A percentile compares a stretch with the other conserved stretches of the same genome.
phyloP scores from a whole-genome alignment of 768 basidiomycete species.

The Pisolithus orientalis region DNA sequence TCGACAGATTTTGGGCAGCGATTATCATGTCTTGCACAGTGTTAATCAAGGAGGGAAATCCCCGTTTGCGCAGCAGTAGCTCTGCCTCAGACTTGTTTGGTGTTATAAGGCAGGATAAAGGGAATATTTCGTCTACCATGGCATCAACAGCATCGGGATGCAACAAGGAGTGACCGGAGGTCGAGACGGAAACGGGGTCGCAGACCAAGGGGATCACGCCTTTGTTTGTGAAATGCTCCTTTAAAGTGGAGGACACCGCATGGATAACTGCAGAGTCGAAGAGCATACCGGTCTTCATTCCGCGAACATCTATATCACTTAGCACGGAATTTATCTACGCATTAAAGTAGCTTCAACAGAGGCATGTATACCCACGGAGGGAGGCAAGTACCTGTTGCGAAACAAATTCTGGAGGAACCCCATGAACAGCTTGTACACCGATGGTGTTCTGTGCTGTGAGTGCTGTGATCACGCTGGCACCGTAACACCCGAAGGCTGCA shows the following conservation, averaged over 20 bases:
- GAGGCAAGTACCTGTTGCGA: constrained; percentile 54
- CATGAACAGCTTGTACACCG: constrained; percentile 73
- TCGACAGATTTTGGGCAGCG: constrained; percentile 45
- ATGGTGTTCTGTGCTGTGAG: constrained; percentile 86
- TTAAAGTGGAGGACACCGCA: constrained; percentile 48
- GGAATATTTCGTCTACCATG: constrained; percentile 60
- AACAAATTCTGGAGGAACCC: constrained; percentile 64
- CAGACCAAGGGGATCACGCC: constrained; percentile 56
- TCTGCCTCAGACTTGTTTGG: constrained; percentile 83
- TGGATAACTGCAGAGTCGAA: constrained; percentile 49
- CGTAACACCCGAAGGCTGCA: constrained; percentile 72
- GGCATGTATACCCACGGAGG: neutral
- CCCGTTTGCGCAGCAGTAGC: constrained; percentile 46
- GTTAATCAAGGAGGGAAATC: constrained; percentile 28
- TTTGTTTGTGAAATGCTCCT: constrained; percentile 28
- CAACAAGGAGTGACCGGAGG: constrained; percentile 78
- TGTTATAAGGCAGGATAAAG: constrained; percentile 66
- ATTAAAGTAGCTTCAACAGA: neutral
- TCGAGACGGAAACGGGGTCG: constrained; percentile 90
- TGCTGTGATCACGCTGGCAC: constrained; percentile 76
- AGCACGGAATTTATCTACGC: constrained; percentile 65
- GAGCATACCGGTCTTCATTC: constrained; percentile 91
- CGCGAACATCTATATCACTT: constrained; percentile 61
- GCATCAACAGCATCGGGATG: constrained; percentile 56
- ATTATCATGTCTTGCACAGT: constrained; percentile 54